Evolutionary conservation across 2,329 filamentous ascomycete genomes (phyloP).

Genomic region (Talaromyces pinophilus): DNA sequence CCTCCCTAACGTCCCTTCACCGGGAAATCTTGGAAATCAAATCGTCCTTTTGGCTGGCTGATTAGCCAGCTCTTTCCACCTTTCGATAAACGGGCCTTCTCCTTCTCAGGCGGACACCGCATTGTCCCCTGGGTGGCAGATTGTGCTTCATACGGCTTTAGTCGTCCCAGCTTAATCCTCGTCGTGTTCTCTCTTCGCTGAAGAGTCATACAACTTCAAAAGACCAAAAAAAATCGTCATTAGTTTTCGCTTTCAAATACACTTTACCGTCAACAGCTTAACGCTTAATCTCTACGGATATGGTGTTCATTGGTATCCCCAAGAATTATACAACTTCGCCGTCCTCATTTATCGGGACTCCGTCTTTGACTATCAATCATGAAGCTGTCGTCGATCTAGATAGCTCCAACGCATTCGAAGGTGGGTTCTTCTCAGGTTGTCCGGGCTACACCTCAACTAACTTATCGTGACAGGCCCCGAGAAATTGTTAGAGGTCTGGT

Average conservation of each 20-base stretch:
- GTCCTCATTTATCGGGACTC: conserved; percentile 73
- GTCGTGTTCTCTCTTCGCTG: conserved; percentile 19
- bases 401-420: conserved; percentile 95
- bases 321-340: conserved; percentile 80
- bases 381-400: conserved; percentile 90
- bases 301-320: conserved; percentile 81
- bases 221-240: background rate
- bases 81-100: conserved; percentile 80
- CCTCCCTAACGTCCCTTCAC: conserved; percentile 81
- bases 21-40: conserved; percentile 45
- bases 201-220: conserved; percentile 12
- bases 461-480: conserved; percentile 67
- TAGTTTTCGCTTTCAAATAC: conserved; percentile 32
- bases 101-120: conserved; percentile 87
- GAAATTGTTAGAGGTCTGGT: conserved; percentile 98
- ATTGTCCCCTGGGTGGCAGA: conserved; percentile 97
- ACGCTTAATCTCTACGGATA: conserved; percentile 56
- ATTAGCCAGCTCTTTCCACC: conserved; percentile 64
- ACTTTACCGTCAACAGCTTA: conserved; percentile 23
- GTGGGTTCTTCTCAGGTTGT: conserved; percentile 46
- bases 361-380: conserved; percentile 94
- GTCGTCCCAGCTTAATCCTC: conserved; percentile 22
- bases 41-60: conserved; percentile 67
- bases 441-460: conserved; percentile 27
- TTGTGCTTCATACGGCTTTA: conserved; percentile 75